Conservation (phyloP, 768 basidiomycete genomes). For the Collybia sordida region DNA sequence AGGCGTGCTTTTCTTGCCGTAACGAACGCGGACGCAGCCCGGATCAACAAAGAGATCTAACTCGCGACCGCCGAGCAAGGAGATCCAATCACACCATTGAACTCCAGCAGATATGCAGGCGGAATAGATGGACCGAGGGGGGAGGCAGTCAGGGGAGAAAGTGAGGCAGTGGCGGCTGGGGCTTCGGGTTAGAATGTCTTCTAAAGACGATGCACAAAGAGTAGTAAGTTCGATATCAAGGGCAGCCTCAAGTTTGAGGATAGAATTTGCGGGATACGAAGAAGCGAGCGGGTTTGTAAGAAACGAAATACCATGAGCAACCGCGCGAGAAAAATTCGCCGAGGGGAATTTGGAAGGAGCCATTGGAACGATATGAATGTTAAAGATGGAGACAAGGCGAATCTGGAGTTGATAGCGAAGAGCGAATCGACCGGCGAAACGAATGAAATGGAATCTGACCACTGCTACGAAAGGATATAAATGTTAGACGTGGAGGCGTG, state of each 20-base stretch:
- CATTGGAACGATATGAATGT: conserved; percentile 30
- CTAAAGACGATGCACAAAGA: conserved; percentile 62
- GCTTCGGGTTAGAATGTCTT: conserved; percentile 62
- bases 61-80: conserved; percentile 63
- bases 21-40: conserved; percentile 71
- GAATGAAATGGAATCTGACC: conserved; percentile 31
- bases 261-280: conserved; percentile 56
- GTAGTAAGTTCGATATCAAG: conserved; percentile 75
- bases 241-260: conserved; percentile 67
- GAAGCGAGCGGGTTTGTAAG: conserved; percentile 64
- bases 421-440: conserved; percentile 67
- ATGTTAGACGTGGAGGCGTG: conserved; percentile 17
- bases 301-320: conserved; percentile 74
- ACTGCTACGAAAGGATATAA: conserved; percentile 16
- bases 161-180: conserved; percentile 75
- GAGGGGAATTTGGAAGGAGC: conserved; percentile 33
- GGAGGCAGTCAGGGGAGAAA: conserved; percentile 65
- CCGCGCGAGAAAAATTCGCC: conserved; percentile 58
- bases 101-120: conserved; percentile 69
- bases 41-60: conserved; percentile 84
- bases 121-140: conserved; percentile 69
- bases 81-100: conserved; percentile 83
- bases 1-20: conserved; percentile 34
- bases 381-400: conserved; percentile 12
- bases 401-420: conserved; percentile 22